These are phyloP conservation scores for Volvox carteri DNA, from an alignment of 163 green algal species.

Conservation along the genomic window DNA sequence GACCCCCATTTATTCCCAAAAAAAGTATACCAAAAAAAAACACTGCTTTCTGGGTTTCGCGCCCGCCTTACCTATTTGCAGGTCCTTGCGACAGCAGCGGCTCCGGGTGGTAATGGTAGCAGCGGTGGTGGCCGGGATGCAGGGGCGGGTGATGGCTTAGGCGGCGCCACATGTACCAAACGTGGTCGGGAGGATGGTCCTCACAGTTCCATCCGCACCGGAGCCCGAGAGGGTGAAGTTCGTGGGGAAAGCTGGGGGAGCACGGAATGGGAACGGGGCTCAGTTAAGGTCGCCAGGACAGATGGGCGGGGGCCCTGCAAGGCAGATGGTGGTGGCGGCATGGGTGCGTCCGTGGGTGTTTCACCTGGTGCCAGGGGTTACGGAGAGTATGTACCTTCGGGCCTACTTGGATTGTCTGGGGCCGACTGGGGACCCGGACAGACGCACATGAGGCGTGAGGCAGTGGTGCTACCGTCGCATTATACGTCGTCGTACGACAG, in stretches of 20 bases:
- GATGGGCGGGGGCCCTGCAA: neutral
- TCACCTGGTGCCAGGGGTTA: neutral
- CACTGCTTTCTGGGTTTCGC: too few relatives aligned
- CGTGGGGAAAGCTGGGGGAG: neutral
- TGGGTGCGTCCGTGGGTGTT: neutral
- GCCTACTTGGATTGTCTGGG: neutral
- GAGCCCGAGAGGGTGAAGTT: constrained; percentile 8
- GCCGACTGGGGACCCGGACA: neutral
- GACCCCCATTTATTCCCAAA: neutral
- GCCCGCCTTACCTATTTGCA: neutral
- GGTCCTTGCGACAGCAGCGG: neutral
- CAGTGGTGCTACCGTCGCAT: neutral
- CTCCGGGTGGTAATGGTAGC: neutral
- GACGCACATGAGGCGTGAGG: neutral
- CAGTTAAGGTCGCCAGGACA: neutral
- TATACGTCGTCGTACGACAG: neutral
- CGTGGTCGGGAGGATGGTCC: neutral
- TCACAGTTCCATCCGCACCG: too few relatives aligned
- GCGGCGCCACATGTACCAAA: neutral
- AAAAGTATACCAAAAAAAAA: neutral
- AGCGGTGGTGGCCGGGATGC: neutral
- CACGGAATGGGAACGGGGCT: neutral
- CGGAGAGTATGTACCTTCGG: neutral
- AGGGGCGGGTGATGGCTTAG: too few relatives aligned
- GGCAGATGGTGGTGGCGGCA: neutral